Evolutionary conservation across 192 early-diverging fungal species (phyloP).

Genomic region (Rhizophlyctis rosea): DNA sequence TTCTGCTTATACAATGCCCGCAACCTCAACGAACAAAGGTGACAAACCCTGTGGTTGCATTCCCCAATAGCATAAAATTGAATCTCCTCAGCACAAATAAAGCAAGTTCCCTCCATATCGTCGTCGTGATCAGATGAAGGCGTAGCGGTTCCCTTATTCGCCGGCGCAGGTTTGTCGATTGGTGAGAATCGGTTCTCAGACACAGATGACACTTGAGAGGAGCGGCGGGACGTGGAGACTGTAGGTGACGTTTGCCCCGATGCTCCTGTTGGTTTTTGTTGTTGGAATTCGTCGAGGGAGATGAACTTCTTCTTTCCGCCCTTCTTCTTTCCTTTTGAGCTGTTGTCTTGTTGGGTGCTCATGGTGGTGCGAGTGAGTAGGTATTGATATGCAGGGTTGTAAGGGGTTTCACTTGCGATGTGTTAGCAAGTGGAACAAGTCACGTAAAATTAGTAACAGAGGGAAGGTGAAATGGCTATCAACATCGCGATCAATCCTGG

Average conservation of each 20-base stretch:
- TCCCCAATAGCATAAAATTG: constrained; percentile 76
- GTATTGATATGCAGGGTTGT: too few relatives aligned
- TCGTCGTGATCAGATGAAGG: background rate
- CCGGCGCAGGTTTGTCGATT: too few relatives aligned
- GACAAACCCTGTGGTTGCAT: constrained; percentile 94
- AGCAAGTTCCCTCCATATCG: constrained; percentile 50
- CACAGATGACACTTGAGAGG: background rate
- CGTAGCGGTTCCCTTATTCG: background rate
- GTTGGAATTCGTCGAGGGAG: background rate
- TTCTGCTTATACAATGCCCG: constrained; percentile 84
- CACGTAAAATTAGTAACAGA: too few relatives aligned
- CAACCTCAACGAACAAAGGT: constrained; percentile 85
- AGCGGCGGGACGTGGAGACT: background rate
- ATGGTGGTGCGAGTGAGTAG: too few relatives aligned
- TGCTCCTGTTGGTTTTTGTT: too few relatives aligned
- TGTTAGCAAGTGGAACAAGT: too few relatives aligned
- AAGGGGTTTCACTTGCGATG: too few relatives aligned
- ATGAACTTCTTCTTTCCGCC: constrained; percentile 7
- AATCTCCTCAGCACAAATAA: constrained; percentile 87
- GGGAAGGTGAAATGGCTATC: too few relatives aligned
- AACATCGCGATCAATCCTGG: too few relatives aligned
- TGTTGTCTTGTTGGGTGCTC: too few relatives aligned
- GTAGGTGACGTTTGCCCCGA: background rate
- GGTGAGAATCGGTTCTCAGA: too few relatives aligned
- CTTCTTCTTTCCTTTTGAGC: background rate